Percentiles rank a stretch among this genome's conserved stretches.
These are phyloP conservation scores for Podaxis sp. DNA, from an alignment of 768 basidiomycete genomes.

Conservation along the genomic window DNA sequence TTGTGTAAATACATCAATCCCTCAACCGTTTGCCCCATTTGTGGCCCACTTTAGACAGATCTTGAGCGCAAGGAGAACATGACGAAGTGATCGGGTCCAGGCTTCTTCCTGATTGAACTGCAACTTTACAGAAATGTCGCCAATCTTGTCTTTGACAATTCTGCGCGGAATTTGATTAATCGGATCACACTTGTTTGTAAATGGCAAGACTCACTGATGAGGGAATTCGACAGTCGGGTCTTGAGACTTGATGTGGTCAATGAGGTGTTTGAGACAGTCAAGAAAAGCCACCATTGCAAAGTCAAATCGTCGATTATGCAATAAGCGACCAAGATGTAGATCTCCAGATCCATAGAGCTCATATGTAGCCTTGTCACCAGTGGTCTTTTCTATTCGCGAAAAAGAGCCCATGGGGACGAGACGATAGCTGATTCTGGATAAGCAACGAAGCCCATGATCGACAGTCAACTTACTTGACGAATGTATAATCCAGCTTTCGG, in stretches of 20 bases:
- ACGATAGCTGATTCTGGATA: conserved; percentile 61
- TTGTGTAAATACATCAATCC: background rate
- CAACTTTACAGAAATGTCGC: conserved; percentile 90
- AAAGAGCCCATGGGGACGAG: conserved; percentile 94
- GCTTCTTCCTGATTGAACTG: conserved; percentile 95
- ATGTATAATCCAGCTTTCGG: conserved; percentile 86
- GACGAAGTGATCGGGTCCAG: conserved; percentile 92
- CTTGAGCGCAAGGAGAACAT: conserved; percentile 87
- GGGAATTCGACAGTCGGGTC: conserved; percentile 77
- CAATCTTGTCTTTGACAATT: conserved; percentile 92
- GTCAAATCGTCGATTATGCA: conserved; percentile 96
- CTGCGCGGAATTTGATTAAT: conserved; percentile 36
- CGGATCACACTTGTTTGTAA: conserved; percentile 14
- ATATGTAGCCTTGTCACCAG: conserved; percentile 80
- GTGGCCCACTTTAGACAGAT: conserved; percentile 87
- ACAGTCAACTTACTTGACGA: conserved; percentile 64
- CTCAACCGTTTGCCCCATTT: conserved; percentile 67
- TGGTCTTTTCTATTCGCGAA: conserved; percentile 84
- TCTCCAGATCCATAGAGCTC: conserved; percentile 97
- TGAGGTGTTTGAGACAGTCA: conserved; percentile 90
- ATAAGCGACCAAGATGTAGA: conserved; percentile 78
- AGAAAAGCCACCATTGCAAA: conserved; percentile 95
- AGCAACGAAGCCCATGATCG: background rate
- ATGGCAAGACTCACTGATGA: conserved; percentile 67
- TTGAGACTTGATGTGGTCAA: conserved; percentile 80